phyloP scores from a whole-genome alignment of 371 early-diverging fungal genomes.

The Globomyces sp. region DNA sequence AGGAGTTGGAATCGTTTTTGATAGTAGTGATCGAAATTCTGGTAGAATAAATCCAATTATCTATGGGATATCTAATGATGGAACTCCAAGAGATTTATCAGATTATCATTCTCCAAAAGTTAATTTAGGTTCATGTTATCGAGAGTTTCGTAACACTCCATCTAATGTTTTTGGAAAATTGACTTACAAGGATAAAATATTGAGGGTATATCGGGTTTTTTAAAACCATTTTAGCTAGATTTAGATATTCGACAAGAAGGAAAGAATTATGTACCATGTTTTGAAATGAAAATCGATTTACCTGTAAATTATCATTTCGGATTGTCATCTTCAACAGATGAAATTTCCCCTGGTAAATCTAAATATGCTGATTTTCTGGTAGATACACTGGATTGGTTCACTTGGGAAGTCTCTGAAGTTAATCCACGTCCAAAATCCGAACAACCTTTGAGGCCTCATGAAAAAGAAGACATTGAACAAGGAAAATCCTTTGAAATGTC shows the following conservation, averaged over 20 bases:
- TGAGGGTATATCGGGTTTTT: conserved; percentile 49
- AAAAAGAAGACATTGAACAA: conserved; percentile 58
- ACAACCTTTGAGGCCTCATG: conserved; percentile 48
- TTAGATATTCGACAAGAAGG: conserved; percentile 65
- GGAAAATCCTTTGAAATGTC: conserved; percentile 53
- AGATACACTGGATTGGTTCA: conserved; percentile 79
- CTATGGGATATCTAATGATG: conserved; percentile 71
- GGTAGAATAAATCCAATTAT: conserved; percentile 50
- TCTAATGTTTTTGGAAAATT: conserved; percentile 60
- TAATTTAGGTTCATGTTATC: conserved; percentile 61
- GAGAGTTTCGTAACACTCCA: conserved; percentile 70
- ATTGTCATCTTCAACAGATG: conserved; percentile 38
- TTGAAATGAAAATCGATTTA: conserved; percentile 54
- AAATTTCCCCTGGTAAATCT: conserved; percentile 16
- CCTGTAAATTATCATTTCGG: conserved; percentile 86
- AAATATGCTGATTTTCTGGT: too few species aligned
- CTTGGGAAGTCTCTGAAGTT: conserved; percentile 71
- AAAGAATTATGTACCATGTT: conserved; percentile 60
- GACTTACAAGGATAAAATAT: conserved; percentile 58
- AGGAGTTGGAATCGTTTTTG: conserved; percentile 68
- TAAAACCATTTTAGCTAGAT: conserved; percentile 47
- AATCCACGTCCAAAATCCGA: conserved; percentile 54
- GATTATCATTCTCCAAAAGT: conserved; percentile 35
- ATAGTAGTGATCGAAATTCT: conserved; percentile 38
- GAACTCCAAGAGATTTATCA: conserved; percentile 50